Conservation (phyloP, 371 early-diverging fungal species). For the Vairimorpha necatrix region DNA sequence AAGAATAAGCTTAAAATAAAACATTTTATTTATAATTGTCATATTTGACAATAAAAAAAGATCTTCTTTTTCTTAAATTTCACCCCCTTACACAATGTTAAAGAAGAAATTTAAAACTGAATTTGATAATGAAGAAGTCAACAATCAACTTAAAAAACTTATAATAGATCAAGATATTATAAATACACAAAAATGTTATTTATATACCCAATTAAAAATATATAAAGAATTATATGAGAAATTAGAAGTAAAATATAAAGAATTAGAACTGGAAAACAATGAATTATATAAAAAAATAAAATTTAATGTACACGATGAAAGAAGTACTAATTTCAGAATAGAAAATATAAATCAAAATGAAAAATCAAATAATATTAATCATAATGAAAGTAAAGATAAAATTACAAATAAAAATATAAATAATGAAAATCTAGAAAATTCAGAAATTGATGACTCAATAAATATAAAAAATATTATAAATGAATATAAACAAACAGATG, state of each 20-base stretch:
- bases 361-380: background rate
- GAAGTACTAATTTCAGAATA: background rate
- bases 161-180: background rate
- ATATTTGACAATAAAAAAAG: no score
- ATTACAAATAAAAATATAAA: background rate
- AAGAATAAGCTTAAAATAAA: no score
- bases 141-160: background rate
- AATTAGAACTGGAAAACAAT: background rate
- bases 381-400: slow-evolving; percentile 2
- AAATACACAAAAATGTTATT: background rate
- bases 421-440: no score
- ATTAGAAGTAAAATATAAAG: background rate
- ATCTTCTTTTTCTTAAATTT: no score
- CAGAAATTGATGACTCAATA: background rate
- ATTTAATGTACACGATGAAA: background rate
- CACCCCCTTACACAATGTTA: background rate
- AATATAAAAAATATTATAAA: background rate
- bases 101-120: background rate
- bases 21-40: no score
- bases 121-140: background rate
- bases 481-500: background rate
- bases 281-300: background rate
- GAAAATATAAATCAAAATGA: background rate
- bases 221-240: background rate
- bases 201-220: background rate